Evolutionary conservation across 129 eudicot genomes (phyloP).

Genomic region (Escallonia herrerae): DNA sequence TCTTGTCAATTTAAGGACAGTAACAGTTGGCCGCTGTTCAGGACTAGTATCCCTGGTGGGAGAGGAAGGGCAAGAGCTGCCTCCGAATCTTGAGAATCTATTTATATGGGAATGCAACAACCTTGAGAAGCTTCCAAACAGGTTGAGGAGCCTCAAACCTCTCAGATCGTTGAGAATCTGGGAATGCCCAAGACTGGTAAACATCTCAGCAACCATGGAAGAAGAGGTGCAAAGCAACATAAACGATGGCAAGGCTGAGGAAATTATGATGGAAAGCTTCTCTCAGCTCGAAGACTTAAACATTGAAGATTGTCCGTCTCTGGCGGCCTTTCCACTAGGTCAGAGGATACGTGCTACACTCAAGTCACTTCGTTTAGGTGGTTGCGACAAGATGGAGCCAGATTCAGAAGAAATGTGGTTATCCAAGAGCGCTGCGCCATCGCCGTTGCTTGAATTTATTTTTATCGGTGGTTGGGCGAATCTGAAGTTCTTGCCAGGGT

Average conservation of each 20-base stretch:
- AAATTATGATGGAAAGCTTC: background rate
- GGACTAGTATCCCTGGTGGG: too few species aligned
- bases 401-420: background rate
- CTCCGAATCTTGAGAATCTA: background rate
- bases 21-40: background rate
- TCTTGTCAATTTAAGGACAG: background rate
- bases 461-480: background rate
- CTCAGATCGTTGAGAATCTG: background rate
- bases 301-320: background rate
- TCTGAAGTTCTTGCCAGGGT: background rate
- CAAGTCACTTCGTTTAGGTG: background rate
- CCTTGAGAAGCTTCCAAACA: background rate
- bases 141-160: background rate
- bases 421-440: background rate
- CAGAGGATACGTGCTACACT: background rate
- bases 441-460: background rate
- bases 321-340: background rate
- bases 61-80: background rate
- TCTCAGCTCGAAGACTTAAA: background rate
- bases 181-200: background rate
- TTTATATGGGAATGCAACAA: background rate
- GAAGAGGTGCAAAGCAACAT: too few species aligned
- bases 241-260: background rate
- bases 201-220: background rate
- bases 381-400: background rate